Base-by-base conservation (phyloP, 2,329 filamentous ascomycete species). In the Trichoderma sp. region DNA sequence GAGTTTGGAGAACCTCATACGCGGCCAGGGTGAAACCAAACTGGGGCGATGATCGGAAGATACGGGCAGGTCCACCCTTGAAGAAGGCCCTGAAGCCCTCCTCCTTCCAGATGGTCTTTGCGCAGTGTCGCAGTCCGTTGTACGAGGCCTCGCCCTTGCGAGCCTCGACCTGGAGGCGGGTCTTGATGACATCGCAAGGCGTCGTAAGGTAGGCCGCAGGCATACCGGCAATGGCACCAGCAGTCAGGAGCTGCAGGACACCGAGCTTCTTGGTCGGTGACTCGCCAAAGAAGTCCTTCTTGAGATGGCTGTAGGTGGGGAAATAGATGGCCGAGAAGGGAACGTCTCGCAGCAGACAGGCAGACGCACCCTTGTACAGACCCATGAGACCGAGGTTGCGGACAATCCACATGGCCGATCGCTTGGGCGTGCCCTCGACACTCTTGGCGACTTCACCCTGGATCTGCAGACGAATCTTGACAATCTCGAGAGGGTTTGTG, bases 311-410 rank as follows among this genome's bases (percentile, higher is more conserved):
- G 84, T 99, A 99, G 25, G 93, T 91, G 2, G 95, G 94, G 88
- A 99, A 99, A 84, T 99, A 99, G 77, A 99, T 99, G 74, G 93
- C 93, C 22, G 94, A 98, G 84, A 99, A 99, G 53, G 95, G 95
- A 48, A 98, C 93, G 79, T 99, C 95, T 73, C 95, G 94, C 71
- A 98, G 87, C 74, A 99, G 84, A 82, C 95, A 99, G 22, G 95
- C 95, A 53, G 90, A 93, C 22, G 94, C 95, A 70, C 95, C 95
- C 86, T 97, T 98, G 87, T 99, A 99, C 73, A 99, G 84, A 67
- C 95, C 95, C 59, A 97, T 85, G 58, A 99, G 87, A 85, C 95
- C 95, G 70, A 99, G 84, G 81, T 99, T 97, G 78, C 90, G 90
- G 70, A 98, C 91, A 73, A 99, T 98, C 95, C 95, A 99, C 84